Evolutionary conservation across 139 green algal species (phyloP).

Genomic region (Bryopsis sp.): DNA sequence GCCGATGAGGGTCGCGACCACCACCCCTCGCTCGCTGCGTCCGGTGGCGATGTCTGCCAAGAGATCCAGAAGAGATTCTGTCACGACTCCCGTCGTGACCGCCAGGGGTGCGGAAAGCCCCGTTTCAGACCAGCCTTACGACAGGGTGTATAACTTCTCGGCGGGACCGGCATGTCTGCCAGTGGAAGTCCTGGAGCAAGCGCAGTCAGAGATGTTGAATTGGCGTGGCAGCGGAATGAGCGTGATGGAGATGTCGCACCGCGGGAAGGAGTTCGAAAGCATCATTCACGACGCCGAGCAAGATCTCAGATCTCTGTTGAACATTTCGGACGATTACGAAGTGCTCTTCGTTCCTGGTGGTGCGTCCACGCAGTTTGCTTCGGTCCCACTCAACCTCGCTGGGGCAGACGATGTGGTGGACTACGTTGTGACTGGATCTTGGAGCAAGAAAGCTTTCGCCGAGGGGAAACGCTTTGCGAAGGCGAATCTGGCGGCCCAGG

Average conservation of each 20-base stretch:
- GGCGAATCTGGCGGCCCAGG: slow-evolving; percentile 69
- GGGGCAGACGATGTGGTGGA: slow-evolving; percentile 61
- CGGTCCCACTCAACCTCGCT: slow-evolving; percentile 87
- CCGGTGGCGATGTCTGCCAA: too few species aligned
- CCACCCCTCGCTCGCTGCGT: too few species aligned
- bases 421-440: slow-evolving; percentile 89
- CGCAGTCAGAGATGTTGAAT: slow-evolving; percentile 90
- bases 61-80: too few species aligned
- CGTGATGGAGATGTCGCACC: slow-evolving; percentile 99
- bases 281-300: slow-evolving; percentile 86
- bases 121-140: slow-evolving; percentile 26
- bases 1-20: too few species aligned
- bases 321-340: slow-evolving; percentile 94
- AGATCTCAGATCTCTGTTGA: slow-evolving; percentile 83
- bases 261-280: slow-evolving; percentile 87
- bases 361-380: slow-evolving; percentile 88
- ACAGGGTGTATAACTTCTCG: slow-evolving; percentile 74
- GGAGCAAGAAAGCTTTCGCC: slow-evolving; percentile 86
- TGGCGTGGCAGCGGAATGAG: slow-evolving; percentile 80
- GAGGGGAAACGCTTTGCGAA: slow-evolving; percentile 57
- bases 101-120: too few species aligned
- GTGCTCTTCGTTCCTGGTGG: slow-evolving; percentile 64
- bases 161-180: slow-evolving; percentile 87
- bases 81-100: too few species aligned
- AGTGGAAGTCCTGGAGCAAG: slow-evolving; percentile 80